Evolutionary conservation across 139 green algal species (phyloP).

Genomic region (Chlamydomonas sphaeroides): DNA sequence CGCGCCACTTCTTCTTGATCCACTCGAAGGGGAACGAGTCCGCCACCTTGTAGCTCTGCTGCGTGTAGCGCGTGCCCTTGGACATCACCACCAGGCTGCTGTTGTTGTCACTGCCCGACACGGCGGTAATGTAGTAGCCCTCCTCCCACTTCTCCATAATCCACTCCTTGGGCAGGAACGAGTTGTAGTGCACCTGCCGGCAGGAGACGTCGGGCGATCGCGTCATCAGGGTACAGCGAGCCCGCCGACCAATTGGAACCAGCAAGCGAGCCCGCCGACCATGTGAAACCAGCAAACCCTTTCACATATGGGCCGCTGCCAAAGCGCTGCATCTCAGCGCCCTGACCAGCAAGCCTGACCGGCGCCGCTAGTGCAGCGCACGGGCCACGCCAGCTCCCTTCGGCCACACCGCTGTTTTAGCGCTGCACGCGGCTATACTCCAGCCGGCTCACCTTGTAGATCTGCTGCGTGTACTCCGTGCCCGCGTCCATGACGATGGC

Average conservation of each 20-base stretch:
- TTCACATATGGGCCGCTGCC: too few relatives aligned
- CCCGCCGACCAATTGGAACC: too few relatives aligned
- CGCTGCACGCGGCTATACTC: too few relatives aligned
- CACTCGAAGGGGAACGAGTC: slow-evolving; percentile 99
- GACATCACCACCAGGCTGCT: slow-evolving; percentile 88
- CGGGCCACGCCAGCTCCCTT: too few relatives aligned
- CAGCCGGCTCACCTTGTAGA: slow-evolving; percentile 99
- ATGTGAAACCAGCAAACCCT: too few relatives aligned
- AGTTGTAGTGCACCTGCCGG: slow-evolving; percentile 51
- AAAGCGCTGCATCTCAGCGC: too few relatives aligned
- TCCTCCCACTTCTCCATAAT: slow-evolving; percentile 99
- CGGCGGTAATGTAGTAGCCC: slow-evolving; percentile 98
- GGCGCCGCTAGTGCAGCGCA: too few relatives aligned
- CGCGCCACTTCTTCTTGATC: slow-evolving; percentile 99
- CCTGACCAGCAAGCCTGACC: too few relatives aligned
- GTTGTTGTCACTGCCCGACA: slow-evolving; percentile 83
- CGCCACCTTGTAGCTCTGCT: slow-evolving; percentile 97
- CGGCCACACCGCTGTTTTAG: too few relatives aligned
- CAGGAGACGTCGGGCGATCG: too few relatives aligned
- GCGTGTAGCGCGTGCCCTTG: slow-evolving; percentile 95
- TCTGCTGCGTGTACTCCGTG: slow-evolving; percentile 99
- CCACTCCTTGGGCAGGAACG: slow-evolving; percentile 82
- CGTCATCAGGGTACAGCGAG: too few relatives aligned
- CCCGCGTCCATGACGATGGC: slow-evolving; percentile 86
- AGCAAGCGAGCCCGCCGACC: too few relatives aligned